These are phyloP conservation scores for Alternaria atra DNA, from an alignment of 2,329 filamentous ascomycete species.

Conservation along the genomic window DNA sequence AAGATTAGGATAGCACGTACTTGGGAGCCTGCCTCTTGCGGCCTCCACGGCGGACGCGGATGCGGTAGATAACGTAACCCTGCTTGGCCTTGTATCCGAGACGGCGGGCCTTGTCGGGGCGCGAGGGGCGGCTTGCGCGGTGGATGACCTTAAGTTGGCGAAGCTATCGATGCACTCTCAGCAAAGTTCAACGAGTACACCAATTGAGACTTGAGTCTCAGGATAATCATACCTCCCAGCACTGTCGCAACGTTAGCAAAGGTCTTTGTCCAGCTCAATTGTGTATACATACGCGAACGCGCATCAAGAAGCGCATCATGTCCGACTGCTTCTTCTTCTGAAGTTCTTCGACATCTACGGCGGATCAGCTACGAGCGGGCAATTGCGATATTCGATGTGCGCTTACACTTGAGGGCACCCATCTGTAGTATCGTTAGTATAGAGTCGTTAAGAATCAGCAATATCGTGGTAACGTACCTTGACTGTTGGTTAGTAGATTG, in stretches of 20 bases:
- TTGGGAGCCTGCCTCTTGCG: conserved; percentile 96
- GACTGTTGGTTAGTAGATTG: conserved; percentile 48
- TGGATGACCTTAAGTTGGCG: conserved; percentile 99
- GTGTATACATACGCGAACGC: conserved; percentile 62
- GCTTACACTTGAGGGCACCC: conserved; percentile 92
- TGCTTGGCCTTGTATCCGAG: conserved; percentile 99
- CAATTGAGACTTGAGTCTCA: conserved; percentile 50
- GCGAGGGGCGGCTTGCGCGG: conserved; percentile 96
- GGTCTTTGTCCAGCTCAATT: conserved; percentile 14
- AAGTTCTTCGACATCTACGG: conserved; percentile 88
- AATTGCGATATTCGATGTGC: conserved; percentile 6
- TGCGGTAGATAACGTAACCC: conserved; percentile 99
- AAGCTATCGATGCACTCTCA: conserved; percentile 99
- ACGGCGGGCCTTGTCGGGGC: conserved; percentile 99
- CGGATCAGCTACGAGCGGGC: conserved; percentile 52
- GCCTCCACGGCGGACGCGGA: conserved; percentile 97
- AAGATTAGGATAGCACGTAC: conserved; percentile 32
- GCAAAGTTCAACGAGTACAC: conserved; percentile 98
- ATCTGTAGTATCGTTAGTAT: conserved; percentile 66
- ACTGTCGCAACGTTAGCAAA: conserved; percentile 57
- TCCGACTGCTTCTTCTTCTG: conserved; percentile 99
- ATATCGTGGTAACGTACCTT: conserved; percentile 38
- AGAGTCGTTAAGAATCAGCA: conserved; percentile 2
- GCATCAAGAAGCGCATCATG: conserved; percentile 99
- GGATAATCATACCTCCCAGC: conserved; percentile 86